Conservation (phyloP, 208 protist species). For the Crithidia thermophila region DNA sequence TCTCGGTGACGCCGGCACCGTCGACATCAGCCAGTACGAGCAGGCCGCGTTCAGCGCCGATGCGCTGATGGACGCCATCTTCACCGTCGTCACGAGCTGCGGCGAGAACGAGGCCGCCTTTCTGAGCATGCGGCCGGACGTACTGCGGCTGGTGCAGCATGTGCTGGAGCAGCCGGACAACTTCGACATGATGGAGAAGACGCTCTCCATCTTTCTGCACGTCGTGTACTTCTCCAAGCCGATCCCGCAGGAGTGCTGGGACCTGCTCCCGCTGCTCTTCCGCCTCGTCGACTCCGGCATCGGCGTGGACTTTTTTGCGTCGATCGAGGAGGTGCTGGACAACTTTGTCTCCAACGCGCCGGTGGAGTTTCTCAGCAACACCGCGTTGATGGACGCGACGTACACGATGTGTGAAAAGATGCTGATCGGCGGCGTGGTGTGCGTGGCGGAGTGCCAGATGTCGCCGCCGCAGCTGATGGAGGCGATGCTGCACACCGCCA, state of each 20-base stretch:
- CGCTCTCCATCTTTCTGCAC: slow-evolving; percentile 72
- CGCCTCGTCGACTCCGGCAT: slow-evolving; percentile 69
- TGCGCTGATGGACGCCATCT: slow-evolving; percentile 72
- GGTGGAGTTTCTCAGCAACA: slow-evolving; percentile 64
- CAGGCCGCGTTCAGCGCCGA: slow-evolving; percentile 71
- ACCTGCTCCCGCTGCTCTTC: slow-evolving; percentile 69
- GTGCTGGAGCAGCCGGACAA: slow-evolving; percentile 74
- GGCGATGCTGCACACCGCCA: slow-evolving; percentile 87
- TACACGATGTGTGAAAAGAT: slow-evolving; percentile 83
- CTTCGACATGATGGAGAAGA: slow-evolving; percentile 87
- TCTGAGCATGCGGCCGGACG: slow-evolving; percentile 51
- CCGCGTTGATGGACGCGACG: slow-evolving; percentile 70
- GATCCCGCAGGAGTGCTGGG: slow-evolving; percentile 69
- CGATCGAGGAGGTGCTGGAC: slow-evolving; percentile 85
- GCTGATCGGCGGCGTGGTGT: slow-evolving; percentile 64
- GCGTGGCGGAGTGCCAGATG: slow-evolving; percentile 50
- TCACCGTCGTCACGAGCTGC: slow-evolving; percentile 72
- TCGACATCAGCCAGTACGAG: slow-evolving; percentile 43
- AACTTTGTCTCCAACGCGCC: slow-evolving; percentile 78
- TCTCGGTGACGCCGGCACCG: too few species aligned
- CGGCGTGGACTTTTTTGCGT: slow-evolving; percentile 84
- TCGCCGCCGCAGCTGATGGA: slow-evolving; percentile 82
- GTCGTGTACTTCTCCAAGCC: slow-evolving; percentile 71
- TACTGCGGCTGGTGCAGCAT: slow-evolving; percentile 55
- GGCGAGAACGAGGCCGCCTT: slow-evolving; percentile 54